Percentiles rank a stretch among this genome's conserved stretches.
phyloP scores from a whole-genome alignment of 306 rosid genomes.

The Trichosanthes truncata region DNA sequence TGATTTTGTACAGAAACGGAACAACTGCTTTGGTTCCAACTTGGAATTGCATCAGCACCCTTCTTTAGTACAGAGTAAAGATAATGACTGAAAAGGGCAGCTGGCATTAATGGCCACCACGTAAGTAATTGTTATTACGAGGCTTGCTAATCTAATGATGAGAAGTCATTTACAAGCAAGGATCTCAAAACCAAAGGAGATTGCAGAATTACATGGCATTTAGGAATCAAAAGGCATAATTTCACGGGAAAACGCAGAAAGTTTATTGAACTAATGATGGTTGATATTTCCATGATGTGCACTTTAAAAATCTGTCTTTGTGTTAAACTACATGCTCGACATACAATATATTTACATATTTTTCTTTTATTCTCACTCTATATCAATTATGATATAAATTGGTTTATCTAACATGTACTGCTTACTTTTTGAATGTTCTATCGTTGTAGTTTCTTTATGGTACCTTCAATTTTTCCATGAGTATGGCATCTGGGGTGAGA shows the following conservation, averaged over 20 bases:
- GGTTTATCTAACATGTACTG: neutral
- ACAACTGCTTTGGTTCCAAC: neutral
- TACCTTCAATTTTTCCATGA: neutral
- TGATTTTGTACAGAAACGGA: neutral
- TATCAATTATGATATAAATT: neutral
- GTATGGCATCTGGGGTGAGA: neutral
- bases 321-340: neutral
- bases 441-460: neutral
- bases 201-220: neutral
- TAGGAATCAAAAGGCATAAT: neutral
- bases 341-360: neutral
- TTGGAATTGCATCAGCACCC: neutral
- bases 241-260: neutral
- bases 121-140: neutral
- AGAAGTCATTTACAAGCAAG: neutral
- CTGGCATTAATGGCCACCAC: neutral
- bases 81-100: neutral
- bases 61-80: no score
- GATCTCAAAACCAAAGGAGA: neutral
- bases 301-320: neutral
- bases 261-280: neutral
- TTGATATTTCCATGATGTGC: neutral
- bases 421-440: neutral
- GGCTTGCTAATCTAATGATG: neutral
- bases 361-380: neutral